Base-by-base conservation (phyloP, 495 filamentous ascomycete species). In the Penicillium canescens region DNA sequence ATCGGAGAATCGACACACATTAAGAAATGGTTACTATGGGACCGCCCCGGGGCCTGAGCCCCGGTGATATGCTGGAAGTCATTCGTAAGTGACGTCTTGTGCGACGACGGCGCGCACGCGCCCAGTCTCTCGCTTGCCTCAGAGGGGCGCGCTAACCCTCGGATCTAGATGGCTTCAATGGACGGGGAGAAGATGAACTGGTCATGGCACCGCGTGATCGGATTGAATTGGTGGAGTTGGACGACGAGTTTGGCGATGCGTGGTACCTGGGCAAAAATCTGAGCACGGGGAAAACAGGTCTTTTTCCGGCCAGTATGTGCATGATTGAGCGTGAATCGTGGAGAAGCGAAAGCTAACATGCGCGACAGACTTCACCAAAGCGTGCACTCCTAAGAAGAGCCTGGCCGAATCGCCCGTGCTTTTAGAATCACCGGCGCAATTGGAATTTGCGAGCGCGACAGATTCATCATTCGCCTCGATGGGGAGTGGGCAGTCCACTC, bases 181-280 rank as follows among this genome's bases (percentile, higher is more conserved):
- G 92, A 48, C 86, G 93, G 51, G 92, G 91, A 67, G 85, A 87
- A 40, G 95, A 99, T 72, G 95, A 99, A 75, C 82, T 99, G 61
- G 94, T 80, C 58, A 76, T 99, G 60, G 75, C 80, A 33, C 94
- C 91, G 57, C 91, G 91, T 54, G 92, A 97, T 61, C 86, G 88
- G 28, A 90, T 99, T 46, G 86, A 95, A 73, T 75, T 99, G 51
- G 84, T 96, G 37, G 94, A 98, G 68, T 83, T 95, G 55, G 93
- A 98, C 69, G 93, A 98, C 67, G 95, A 96, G 60, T 99, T 97
- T 70, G 89, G 89, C 45, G 95, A 99, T 75, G 95, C 94, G 48
- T 99, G 95, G 95, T 99, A 90, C 73, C 71, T 96, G 57, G 95
- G 96, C 24, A 85, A 86, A 65, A 90, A 96, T 68, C 54, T 87